Percentiles rank a stretch among this genome's conserved stretches.
Conservation (phyloP, 768 basidiomycete species). For the Auricularia sp. region DNA sequence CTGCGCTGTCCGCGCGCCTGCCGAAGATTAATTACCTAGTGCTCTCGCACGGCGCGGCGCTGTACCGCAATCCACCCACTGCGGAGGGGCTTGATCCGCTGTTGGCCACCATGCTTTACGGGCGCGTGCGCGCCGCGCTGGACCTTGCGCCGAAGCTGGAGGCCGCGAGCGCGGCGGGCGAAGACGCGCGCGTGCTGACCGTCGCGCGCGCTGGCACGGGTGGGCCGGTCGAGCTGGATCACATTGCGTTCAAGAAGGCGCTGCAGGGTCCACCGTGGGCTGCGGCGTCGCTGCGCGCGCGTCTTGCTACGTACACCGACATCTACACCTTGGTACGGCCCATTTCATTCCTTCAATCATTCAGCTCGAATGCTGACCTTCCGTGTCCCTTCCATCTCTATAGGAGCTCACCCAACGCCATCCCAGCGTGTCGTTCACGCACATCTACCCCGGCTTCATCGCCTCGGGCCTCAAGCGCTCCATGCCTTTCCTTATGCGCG, state of each 20-base stretch:
- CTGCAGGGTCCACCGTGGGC: not conserved
- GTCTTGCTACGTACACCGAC: not conserved
- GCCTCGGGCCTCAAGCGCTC: not conserved
- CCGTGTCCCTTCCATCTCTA: not conserved
- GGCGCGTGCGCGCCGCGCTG: conserved; percentile 37
- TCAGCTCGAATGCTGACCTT: no score
- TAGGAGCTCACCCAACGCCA: no score
- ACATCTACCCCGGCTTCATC: not conserved
- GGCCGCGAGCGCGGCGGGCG: conserved; percentile 34
- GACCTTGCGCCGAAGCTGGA: conserved; percentile 36
- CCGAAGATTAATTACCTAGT: conserved; percentile 46
- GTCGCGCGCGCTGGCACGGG: conserved; percentile 31
- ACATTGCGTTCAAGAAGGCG: conserved; percentile 41
- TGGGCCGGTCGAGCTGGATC: conserved; percentile 32
- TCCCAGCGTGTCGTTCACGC: not conserved
- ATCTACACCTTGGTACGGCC: not conserved
- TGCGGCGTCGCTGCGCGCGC: not conserved
- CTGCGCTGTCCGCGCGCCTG: conserved; percentile 19
- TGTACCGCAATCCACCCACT: conserved; percentile 32
- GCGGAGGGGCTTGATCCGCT: conserved; percentile 36
- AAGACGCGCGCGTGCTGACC: conserved; percentile 41
- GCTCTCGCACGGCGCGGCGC: conserved; percentile 33
- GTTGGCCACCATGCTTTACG: conserved; percentile 40
- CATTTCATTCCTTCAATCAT: not conserved
- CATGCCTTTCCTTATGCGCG: not conserved